Evolutionary conservation across 768 basidiomycete species (phyloP), one percentile per base, ranked within the genome.

Genomic region (Leccinum longicurvipes): DNA sequence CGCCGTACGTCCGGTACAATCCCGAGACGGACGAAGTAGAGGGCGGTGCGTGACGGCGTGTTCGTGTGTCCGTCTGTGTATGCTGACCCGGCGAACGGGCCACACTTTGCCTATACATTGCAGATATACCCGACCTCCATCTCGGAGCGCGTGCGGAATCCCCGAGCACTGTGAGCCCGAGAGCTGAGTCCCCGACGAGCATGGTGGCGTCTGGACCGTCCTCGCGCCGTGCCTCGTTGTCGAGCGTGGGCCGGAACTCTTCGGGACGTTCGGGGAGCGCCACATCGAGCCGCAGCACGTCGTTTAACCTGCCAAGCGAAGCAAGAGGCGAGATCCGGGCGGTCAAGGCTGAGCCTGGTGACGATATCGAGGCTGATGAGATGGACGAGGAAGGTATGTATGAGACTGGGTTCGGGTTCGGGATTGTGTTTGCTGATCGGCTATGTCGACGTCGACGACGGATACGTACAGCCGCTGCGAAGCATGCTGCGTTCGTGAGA

Each of bases 1-100:
- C 94, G 12, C 94, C 94, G 3, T 98, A 90, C 73, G 94, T 98
- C 52, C 79, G 92, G 62, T 95, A 93, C 72, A 89, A 93, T 64
- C 81, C 91, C 3, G 86, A 89, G 68, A 86, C 87, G n/a, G 91
- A 93, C 70, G 81, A 82, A 52, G 74, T 93, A 42, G 91, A 93
- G 72, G 85, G 89, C 59, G 92, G 94, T 93, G 70, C 67, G 76
- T 73, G n/a, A 8, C 12, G 17, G 4, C 17, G 8, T 25, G 4
- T 17, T 17, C 12, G 23, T 25, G 24, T 46, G 24, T 4, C 21
- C 21, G 2, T 17, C 11, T 17, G 2, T 11, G 9, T 25, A 23
- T 46, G 24, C 6, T 46, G 45, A 46, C 25, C 29, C 17, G 12
- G 10, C 46, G 21, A 21, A 21, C 3, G n/a, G n/a, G 28, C 27